Percentiles rank a stretch among this genome's conserved stretches.
phyloP scores from a whole-genome alignment of 140 eudicot species.

The Bidens hawaiensis region DNA sequence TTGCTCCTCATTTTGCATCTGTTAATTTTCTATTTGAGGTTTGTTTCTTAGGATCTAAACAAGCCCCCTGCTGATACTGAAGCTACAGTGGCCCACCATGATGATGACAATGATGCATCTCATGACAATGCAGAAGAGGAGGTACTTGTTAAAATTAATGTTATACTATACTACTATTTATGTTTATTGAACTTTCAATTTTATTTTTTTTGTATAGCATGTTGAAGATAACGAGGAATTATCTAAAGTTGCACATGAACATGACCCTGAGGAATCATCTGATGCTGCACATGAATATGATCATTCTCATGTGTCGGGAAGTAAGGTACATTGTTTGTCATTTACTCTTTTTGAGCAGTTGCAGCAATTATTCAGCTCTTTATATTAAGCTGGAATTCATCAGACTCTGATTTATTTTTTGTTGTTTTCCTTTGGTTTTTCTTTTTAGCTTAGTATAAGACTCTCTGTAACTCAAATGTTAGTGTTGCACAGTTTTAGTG shows the following conservation, averaged over 20 bases:
- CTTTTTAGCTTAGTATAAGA: too few relatives aligned
- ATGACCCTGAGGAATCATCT: slow-evolving; percentile 31
- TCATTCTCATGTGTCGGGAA: slow-evolving; percentile 32
- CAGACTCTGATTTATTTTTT: slow-evolving; percentile 1
- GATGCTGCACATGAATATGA: slow-evolving; percentile 32
- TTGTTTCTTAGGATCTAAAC: slow-evolving; percentile 38
- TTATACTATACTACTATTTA: slow-evolving; percentile 2
- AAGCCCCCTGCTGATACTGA: slow-evolving; percentile 31
- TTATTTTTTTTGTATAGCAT: slow-evolving; percentile 29
- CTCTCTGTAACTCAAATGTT: too few relatives aligned
- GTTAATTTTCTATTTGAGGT: slow-evolving; percentile 1
- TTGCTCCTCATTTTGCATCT: slow-evolving; percentile 4
- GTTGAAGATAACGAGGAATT: slow-evolving; percentile 36
- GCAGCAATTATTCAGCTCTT: neutral
- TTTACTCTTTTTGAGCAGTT: neutral
- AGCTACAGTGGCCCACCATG: slow-evolving; percentile 29
- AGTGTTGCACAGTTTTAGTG: too few relatives aligned
- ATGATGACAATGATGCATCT: slow-evolving; percentile 28
- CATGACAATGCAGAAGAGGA: slow-evolving; percentile 29
- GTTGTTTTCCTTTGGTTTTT: slow-evolving; percentile 1
- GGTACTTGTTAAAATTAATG: slow-evolving; percentile 24
- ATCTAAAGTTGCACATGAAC: slow-evolving; percentile 30
- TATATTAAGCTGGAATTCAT: slow-evolving; percentile 8
- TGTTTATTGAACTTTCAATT: too few relatives aligned
- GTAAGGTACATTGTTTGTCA: slow-evolving; percentile 33